Evolutionary conservation across 225 moss, liverwort and hornwort species (phyloP).

Genomic region (Lunularia cruciata): DNA sequence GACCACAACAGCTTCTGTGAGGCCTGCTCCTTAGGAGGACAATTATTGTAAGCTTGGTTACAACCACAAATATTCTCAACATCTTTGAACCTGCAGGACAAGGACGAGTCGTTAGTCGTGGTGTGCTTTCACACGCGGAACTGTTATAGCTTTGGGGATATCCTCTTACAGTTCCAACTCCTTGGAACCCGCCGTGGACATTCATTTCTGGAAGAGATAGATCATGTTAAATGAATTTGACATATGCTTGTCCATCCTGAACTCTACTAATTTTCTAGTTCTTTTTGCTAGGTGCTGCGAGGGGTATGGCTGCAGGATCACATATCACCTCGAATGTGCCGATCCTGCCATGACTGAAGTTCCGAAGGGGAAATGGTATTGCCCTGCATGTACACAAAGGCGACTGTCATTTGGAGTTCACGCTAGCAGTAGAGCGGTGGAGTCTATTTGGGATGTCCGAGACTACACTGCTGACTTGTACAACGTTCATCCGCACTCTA

Average conservation of each 20-base stretch:
- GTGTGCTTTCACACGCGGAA: no score
- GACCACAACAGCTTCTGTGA: conserved; percentile 81
- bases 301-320: conserved; percentile 71
- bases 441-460: conserved; percentile 83
- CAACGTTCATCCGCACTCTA: not conserved
- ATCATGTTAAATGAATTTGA: not conserved
- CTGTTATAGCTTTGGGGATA: no score
- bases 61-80: not conserved
- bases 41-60: conserved; percentile 68
- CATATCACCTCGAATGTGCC: conserved; percentile 83
- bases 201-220: not conserved
- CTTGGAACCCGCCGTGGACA: not conserved
- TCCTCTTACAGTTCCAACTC: no score
- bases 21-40: conserved; percentile 70
- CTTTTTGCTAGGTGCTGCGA: conserved; percentile 62
- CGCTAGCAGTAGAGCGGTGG: conserved; percentile 51
- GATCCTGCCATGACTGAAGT: conserved; percentile 59
- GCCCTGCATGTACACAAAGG: conserved; percentile 69
- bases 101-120: no score
- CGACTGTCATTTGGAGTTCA: conserved; percentile 37
- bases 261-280: not conserved
- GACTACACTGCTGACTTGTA: conserved; percentile 15
- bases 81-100: conserved; percentile 10
- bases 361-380: conserved; percentile 87
- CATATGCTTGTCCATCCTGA: conserved; percentile 21